These are phyloP conservation scores for Pyricularia sp. DNA, from an alignment of 2,329 filamentous ascomycete genomes.

Conservation along the genomic window DNA sequence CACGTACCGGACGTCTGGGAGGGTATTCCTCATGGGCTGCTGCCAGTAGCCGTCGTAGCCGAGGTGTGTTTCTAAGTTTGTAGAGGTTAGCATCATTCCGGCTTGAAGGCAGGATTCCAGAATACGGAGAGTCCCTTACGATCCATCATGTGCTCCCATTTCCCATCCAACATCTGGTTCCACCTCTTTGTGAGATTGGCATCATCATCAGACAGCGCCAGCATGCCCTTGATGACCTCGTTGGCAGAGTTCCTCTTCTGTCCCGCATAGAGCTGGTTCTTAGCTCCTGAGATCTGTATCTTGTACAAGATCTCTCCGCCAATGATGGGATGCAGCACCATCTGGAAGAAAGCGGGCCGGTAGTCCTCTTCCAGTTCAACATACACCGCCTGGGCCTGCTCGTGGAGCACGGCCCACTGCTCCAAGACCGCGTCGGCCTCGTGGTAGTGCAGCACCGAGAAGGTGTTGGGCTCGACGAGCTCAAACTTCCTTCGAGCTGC, in stretches of 20 bases:
- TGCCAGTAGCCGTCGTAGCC: conserved; percentile 53
- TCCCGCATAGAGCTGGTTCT: conserved; percentile 41
- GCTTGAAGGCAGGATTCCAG: not conserved
- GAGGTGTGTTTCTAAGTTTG: conserved; percentile 36
- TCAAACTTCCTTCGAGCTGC: conserved; percentile 53
- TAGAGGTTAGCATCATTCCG: conserved; percentile 8
- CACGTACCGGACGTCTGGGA: conserved; percentile 52
- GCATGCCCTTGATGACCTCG: conserved; percentile 38
- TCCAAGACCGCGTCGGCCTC: conserved; percentile 50
- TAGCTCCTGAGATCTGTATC: conserved; percentile 38
- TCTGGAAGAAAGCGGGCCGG: conserved; percentile 53
- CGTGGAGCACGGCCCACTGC: conserved; percentile 43
- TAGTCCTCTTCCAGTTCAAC: conserved; percentile 37
- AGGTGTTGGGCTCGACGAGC: conserved; percentile 47
- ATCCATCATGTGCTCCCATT: conserved; percentile 55
- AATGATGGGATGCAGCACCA: conserved; percentile 49
- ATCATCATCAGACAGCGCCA: conserved; percentile 47
- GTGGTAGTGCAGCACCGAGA: conserved; percentile 53
- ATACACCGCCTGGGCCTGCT: conserved; percentile 46
- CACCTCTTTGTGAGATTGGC: conserved; percentile 45
- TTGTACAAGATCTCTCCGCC: conserved; percentile 48
- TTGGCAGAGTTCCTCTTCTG: conserved; percentile 50
- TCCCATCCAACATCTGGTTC: conserved; percentile 48
- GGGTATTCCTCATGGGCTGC: conserved; percentile 61
- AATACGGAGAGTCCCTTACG: conserved; percentile 23